Evolutionary conservation across 345 rosid species (phyloP).

Genomic region (Eucalyptus coolabah): DNA sequence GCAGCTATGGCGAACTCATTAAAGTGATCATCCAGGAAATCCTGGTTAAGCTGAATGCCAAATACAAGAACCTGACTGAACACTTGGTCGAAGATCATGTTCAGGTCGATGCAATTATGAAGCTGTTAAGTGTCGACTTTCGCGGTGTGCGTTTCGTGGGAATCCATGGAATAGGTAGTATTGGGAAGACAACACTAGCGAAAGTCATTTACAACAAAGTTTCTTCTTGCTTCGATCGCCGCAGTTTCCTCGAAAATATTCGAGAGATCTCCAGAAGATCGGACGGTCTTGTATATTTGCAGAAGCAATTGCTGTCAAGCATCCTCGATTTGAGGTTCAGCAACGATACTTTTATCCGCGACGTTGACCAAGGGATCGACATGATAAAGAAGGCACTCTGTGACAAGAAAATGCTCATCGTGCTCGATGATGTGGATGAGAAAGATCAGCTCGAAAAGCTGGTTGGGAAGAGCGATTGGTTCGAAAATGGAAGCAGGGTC

Average conservation of each 20-base stretch:
- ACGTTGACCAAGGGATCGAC: neutral
- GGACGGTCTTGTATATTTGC: neutral
- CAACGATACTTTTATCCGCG: neutral
- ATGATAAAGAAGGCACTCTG: neutral
- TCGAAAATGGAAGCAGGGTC: neutral
- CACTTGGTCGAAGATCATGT: neutral
- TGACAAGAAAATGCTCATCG: neutral
- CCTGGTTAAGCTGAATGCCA: neutral
- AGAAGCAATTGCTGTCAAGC: neutral
- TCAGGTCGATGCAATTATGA: neutral
- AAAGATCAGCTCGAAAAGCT: neutral
- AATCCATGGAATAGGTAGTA: neutral
- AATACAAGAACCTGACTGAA: neutral
- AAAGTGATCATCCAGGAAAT: neutral
- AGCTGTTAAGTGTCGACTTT: neutral
- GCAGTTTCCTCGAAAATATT: neutral
- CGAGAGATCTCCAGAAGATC: neutral
- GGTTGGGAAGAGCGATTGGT: neutral
- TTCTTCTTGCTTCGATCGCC: neutral
- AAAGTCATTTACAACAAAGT: neutral
- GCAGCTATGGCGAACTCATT: neutral
- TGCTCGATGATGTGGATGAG: neutral
- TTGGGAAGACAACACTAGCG: neutral
- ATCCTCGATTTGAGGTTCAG: neutral
- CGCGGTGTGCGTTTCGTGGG: neutral